Evolutionary conservation across 306 rosid species (phyloP), one percentile per base, ranked within the genome.

Genomic region (Castanea crenata): DNA sequence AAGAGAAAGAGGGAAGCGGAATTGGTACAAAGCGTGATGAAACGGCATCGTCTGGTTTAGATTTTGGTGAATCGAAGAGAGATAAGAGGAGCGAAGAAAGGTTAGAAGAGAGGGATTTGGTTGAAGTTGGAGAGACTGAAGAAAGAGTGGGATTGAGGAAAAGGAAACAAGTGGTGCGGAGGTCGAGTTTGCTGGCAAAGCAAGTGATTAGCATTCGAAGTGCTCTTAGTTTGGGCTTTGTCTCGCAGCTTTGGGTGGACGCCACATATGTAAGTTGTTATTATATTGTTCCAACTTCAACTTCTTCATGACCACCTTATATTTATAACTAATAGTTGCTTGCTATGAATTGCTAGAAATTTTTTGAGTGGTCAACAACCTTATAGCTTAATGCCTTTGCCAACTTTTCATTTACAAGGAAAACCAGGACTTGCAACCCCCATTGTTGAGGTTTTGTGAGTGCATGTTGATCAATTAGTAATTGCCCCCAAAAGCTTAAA

Each of bases 221-320:
- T 86, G 99, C 99, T 63, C 88, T 90, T 58, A 87, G 93, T 75
- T 86, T 93, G 89, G 99, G 99, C 23, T 94, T 93, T 19, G 86
- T 93, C 69, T 88, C 99, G 20, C 94, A 95, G 97, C 97, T 95
- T 80, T 95, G 98, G 99, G 96, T 95, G 34, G 93, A 95, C 74
- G 83, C 93, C 1, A 79, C 80, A 19, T 75, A 94, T 72, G 99
- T 95, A 86, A 94, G 93, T 79, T 77, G 10, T 29, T 3, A 16
- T n/a, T 10, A 49, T 49, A 49, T 11, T 12, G 1, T 49, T 49
- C 54, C n/a, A 49, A 49, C 54, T 49, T 49, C 54, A 49, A 13
- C 54, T 49, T 49, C 54, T 9, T 38, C 44, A 6, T 41, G 11
- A 41, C 11, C 11, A 8, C 8, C 46, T 41, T 41, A 8, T 41